phyloP scores from a whole-genome alignment of 148 eudicot species.

The Tetragonia tetragonoides region DNA sequence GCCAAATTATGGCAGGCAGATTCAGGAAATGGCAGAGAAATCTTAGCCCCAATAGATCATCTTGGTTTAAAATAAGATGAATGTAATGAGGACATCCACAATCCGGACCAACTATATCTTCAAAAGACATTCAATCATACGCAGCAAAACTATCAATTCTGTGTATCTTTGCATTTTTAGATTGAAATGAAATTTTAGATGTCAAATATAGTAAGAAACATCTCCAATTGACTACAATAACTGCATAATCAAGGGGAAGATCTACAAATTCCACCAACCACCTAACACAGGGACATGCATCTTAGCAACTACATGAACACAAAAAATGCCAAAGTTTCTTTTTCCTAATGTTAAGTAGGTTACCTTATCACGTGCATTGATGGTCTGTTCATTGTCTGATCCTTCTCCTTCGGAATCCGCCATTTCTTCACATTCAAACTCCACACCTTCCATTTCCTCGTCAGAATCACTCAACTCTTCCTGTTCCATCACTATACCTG shows the following conservation, averaged over 20 bases:
- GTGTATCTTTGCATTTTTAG: neutral
- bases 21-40: neutral
- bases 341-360: neutral
- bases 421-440: constrained; percentile 97
- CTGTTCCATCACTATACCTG: constrained; percentile 93
- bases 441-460: constrained; percentile 84
- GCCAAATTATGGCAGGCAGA: neutral
- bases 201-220: neutral
- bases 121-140: neutral
- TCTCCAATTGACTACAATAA: neutral
- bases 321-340: neutral
- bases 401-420: constrained; percentile 84
- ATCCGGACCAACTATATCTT: neutral
- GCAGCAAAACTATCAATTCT: neutral
- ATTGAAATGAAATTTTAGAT: neutral
- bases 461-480: constrained; percentile 99
- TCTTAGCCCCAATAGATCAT: neutral
- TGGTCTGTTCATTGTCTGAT: constrained; percentile 45
- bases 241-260: neutral
- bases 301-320: constrained; percentile 9
- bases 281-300: constrained; percentile 5
- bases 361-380: constrained; percentile 53
- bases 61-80: neutral
- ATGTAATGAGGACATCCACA: neutral
- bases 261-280: constrained; percentile 8